Evolutionary conservation across 2,329 filamentous ascomycete species (phyloP).

Genomic region (Pseudocercospora fijiensis): DNA sequence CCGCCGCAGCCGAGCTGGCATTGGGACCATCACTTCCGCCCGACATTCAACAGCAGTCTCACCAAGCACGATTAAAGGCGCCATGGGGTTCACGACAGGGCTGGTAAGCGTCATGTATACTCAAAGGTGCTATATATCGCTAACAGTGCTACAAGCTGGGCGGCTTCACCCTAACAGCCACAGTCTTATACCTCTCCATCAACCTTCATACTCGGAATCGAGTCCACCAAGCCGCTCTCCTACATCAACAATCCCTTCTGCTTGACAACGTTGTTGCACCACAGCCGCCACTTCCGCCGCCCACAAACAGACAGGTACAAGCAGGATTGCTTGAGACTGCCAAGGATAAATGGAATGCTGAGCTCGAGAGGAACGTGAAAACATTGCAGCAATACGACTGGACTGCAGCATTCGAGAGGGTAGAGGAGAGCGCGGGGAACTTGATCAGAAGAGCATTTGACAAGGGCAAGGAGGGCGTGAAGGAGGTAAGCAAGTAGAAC

Average conservation of each 20-base stretch:
- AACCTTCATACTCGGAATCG: constrained; percentile 50
- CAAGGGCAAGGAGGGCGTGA: constrained; percentile 24
- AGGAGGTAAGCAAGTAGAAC: constrained; percentile 13
- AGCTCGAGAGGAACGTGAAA: constrained; percentile 46
- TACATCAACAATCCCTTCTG: constrained; percentile 48
- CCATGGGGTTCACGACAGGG: constrained; percentile 52
- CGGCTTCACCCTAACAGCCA: constrained; percentile 52
- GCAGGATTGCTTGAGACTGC: constrained; percentile 48
- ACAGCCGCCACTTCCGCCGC: constrained; percentile 41
- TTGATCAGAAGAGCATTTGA: constrained; percentile 38
- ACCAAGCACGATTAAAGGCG: background rate
- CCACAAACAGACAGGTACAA: constrained; percentile 41
- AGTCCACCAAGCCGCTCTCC: constrained; percentile 45
- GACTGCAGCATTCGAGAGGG: constrained; percentile 42
- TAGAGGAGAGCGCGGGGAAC: constrained; percentile 43
- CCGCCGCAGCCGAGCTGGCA: too few relatives aligned
- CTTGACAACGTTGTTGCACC: constrained; percentile 48
- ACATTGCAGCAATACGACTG: constrained; percentile 49
- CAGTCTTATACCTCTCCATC: constrained; percentile 43
- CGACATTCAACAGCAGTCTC: constrained; percentile 3
- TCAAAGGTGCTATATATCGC: background rate
- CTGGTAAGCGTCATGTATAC: constrained; percentile 43
- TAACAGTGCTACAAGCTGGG: constrained; percentile 42
- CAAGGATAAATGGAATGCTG: constrained; percentile 53
- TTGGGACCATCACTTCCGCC: constrained; percentile 2